A percentile compares a stretch with the other conserved stretches of the same genome.
phyloP scores from a whole-genome alignment of 2,329 filamentous ascomycete genomes.

The Stagonosporopsis cucurbitacearum region DNA sequence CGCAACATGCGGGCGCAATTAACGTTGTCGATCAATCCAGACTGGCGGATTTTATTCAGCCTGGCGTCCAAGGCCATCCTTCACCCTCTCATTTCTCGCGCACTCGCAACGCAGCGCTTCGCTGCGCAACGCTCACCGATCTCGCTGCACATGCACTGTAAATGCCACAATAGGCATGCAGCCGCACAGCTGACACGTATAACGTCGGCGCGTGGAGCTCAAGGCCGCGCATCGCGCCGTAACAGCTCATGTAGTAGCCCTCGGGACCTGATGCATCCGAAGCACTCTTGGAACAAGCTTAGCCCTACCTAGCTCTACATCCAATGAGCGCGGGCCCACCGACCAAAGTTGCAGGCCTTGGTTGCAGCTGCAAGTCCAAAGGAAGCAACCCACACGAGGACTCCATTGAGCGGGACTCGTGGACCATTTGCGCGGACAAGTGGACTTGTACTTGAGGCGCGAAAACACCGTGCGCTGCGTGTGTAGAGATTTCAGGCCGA shows the following conservation, averaged over 20 bases:
- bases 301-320: constrained; percentile 25
- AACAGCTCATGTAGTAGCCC: constrained; percentile 39
- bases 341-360: constrained; percentile 9
- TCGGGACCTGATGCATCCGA: constrained; percentile 45
- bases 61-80: constrained; percentile 7
- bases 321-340: constrained; percentile 26
- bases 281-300: constrained; percentile 44
- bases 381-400: constrained; percentile 7
- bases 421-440: constrained; percentile 4
- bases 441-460: constrained; percentile 9
- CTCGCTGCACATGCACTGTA: neutral
- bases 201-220: constrained; percentile 6
- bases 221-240: constrained; percentile 15
- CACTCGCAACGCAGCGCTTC: neutral
- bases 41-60: constrained; percentile 13
- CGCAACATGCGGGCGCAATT: constrained; percentile 10
- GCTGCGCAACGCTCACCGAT: constrained; percentile 7
- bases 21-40: constrained; percentile 22
- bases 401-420: constrained; percentile 3
- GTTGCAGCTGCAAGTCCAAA: constrained; percentile 7
- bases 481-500: constrained; percentile 14
- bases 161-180: constrained; percentile 1
- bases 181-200: constrained; percentile 11
- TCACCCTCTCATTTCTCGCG: constrained; percentile 15
- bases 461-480: constrained; percentile 10